phyloP scores from a whole-genome alignment of 2,329 filamentous ascomycete species.

The Botryotinia calthae region DNA sequence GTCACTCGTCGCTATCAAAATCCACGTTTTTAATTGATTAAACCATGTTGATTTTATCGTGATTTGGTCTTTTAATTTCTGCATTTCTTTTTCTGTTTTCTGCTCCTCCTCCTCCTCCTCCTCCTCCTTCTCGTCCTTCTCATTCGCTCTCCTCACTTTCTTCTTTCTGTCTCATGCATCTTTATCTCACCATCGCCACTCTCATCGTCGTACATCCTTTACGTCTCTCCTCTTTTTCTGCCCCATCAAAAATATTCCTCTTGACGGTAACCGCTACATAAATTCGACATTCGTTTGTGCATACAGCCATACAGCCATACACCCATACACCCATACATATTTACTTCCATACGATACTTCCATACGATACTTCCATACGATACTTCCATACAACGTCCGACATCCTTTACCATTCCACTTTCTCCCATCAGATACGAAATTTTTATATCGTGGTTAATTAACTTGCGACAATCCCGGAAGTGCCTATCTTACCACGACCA shows the following conservation, averaged over 20 bases:
- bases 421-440: background rate
- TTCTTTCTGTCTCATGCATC: slow-evolving; percentile 15
- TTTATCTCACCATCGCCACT: background rate
- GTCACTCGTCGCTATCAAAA: background rate
- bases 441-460: slow-evolving; percentile 6
- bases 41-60: background rate
- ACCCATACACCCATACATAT: background rate
- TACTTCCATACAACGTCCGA: no score
- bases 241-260: background rate
- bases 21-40: background rate
- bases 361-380: no score
- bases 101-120: background rate
- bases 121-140: background rate
- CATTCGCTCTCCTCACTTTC: slow-evolving; percentile 1
- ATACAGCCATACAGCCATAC: background rate
- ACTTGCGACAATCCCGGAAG: slow-evolving; percentile 7
- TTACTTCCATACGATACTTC: no score
- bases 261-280: background rate
- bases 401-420: background rate
- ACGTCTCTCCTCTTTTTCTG: background rate
- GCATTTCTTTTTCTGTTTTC: background rate
- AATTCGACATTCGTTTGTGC: background rate
- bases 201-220: background rate
- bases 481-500: background rate
- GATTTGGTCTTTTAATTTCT: background rate